Conservation (phyloP, 192 early-diverging fungal species). For the Ambispora gerdemannii region DNA sequence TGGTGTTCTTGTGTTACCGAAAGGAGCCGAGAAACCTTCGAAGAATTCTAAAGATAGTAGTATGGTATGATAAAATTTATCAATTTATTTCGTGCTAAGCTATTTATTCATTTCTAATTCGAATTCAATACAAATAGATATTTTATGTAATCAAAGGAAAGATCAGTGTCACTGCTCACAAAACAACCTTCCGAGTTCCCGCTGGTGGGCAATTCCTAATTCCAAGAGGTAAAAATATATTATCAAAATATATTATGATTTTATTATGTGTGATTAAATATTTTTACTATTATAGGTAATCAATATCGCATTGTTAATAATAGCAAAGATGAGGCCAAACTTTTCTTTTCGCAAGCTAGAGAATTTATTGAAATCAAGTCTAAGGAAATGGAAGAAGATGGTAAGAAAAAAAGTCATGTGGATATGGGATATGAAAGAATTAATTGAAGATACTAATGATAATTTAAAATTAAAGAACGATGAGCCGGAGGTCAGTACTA, state of each 20-base stretch:
- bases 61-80: constrained; percentile 39
- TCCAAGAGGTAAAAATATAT: constrained; percentile 51
- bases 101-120: background rate
- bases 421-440: no score
- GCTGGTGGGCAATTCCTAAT: constrained; percentile 47
- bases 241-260: background rate
- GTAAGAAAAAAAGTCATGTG: no score
- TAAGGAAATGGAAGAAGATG: no score
- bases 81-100: background rate
- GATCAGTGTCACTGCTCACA: constrained; percentile 45
- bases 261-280: background rate
- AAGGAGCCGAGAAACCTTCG: constrained; percentile 48
- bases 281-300: constrained; percentile 1
- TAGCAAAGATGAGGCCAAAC: background rate
- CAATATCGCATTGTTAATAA: background rate
- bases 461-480: no score
- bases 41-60: constrained; percentile 45
- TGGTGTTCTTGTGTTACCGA: constrained; percentile 52
- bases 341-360: constrained; percentile 11
- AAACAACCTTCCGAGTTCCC: constrained; percentile 41
- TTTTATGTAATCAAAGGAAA: constrained; percentile 44
- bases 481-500: no score
- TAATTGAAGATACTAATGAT: no score
- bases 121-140: constrained; percentile 27
- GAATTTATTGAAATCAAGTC: no score